Evolutionary conservation across 257 asterid genomes (phyloP).

Genomic region (Nemophila menziesii): DNA sequence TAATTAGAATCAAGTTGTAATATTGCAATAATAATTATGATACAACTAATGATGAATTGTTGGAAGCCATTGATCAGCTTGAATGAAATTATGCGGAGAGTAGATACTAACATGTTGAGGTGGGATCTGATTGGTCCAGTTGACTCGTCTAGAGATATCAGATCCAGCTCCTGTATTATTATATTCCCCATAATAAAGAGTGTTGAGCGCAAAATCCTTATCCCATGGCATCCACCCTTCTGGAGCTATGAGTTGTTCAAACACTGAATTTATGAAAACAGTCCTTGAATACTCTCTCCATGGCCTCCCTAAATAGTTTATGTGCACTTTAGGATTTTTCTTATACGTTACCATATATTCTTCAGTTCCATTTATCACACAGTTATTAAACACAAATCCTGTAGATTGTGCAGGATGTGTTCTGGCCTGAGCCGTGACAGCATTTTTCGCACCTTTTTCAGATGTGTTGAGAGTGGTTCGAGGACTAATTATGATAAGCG

Average conservation of each 20-base stretch:
- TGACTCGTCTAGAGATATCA: slow-evolving; percentile 8
- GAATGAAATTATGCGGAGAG: slow-evolving; percentile 23
- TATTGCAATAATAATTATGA: not conserved
- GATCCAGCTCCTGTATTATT: slow-evolving; percentile 17
- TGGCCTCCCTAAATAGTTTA: slow-evolving; percentile 25
- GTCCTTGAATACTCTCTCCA: slow-evolving; percentile 34
- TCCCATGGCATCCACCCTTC: slow-evolving; percentile 30
- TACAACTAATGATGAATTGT: not conserved
- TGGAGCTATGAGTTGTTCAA: slow-evolving; percentile 15
- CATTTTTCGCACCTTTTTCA: slow-evolving; percentile 15
- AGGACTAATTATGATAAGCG: slow-evolving; percentile 15
- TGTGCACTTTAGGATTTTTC: slow-evolving; percentile 18
- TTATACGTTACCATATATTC: slow-evolving; percentile 16
- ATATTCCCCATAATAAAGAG: slow-evolving; percentile 29
- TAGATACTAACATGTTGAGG: slow-evolving; percentile 10
- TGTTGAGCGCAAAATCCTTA: slow-evolving; percentile 20
- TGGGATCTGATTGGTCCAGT: slow-evolving; percentile 22
- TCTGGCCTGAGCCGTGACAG: slow-evolving; percentile 28
- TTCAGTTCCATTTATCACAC: slow-evolving; percentile 18
- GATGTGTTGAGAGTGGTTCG: slow-evolving; percentile 12
- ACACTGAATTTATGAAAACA: slow-evolving; percentile 15
- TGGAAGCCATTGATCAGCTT: slow-evolving; percentile 28
- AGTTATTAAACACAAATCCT: slow-evolving; percentile 23
- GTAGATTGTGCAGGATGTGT: slow-evolving; percentile 25
- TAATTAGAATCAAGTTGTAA: not conserved